Base-by-base conservation (phyloP, 805 yeast species). In the Yarrowia bubula region DNA sequence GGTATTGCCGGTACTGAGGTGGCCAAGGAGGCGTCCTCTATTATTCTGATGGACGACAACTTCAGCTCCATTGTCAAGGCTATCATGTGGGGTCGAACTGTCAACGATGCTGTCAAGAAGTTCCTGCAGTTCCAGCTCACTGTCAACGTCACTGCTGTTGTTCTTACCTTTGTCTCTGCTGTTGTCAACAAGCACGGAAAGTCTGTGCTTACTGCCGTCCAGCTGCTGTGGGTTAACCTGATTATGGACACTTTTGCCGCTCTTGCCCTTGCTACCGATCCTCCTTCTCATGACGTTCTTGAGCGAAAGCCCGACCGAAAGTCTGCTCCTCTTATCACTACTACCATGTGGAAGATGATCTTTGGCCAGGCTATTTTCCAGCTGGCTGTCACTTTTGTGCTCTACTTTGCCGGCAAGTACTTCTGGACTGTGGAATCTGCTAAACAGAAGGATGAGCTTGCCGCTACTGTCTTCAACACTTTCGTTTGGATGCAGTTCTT, bases 191-290 rank as follows among this genome's bases (percentile, higher is more conserved):
- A 84, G 32, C 88, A 86, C 57, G 93, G 92, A 69, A 77, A 83
- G 44, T 90, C 98, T 5, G 99, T 95, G 9, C 80, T 95, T 71
- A 93, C 98, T 33, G 99, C 99, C 0, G 99, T 95, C 51, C 99
- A 95, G 78, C 84, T 95, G 70, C 80, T 95, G 68, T 95, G 99
- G 99, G 98, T 95, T 60, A 95, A 95, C 76, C 81, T 95, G 75
- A 95, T 95, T 71, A 95, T 95, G 99, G 99, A 95, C 76, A 95
- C 99, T 0, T 83, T 95, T 68, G 99, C 99, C 3, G 99, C 99
- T 3, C 81, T 95, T 71, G 99, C 99, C 0, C 82, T 95, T 71
- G 99, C 99, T 7, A 95, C 99, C 3, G 99, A 95, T 75, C 92
- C 93, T 71, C 99, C 99, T 0, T 92, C 91, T 71, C 89, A 87